Base-by-base conservation (phyloP, 495 filamentous ascomycete species). In the Penicillium arizonense region DNA sequence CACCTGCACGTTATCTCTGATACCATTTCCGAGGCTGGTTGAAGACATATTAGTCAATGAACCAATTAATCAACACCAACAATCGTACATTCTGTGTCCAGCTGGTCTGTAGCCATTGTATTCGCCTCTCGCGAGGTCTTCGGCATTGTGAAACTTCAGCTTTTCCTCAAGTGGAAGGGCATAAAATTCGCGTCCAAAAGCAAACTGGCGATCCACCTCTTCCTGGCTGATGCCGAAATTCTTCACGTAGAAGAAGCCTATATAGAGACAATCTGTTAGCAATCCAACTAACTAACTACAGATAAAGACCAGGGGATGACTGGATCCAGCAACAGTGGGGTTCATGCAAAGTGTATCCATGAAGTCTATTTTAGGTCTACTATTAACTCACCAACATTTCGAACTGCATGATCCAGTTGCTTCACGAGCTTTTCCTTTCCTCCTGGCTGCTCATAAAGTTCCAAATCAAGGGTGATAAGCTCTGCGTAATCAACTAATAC, bases 391-490 rank as follows among this genome's bases (percentile, higher is more conserved):
- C 79, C 80, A 35, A 82, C 75, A 37, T 81, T 63, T 18, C 74
- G 71, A 3, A 83, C 77, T 2, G 82, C 82, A 58, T 85, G 77
- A n/a, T 81, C 72, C 2, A 85, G 70, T 54, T 80, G 78, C 39
- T 76, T 73, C 1, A 80, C 81, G 5, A 85, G 65, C 36, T 74
- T 56, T 53, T 82, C 64, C 58, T 82, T 82, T 4, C 79, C 80
- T 18, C 77, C 79, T 0, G 76, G 75, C 37, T 76, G 59, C 24
- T 78, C 73, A 49, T 76, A 82, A 6, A 65, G 66, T 32, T 69
- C 68, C 0, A 85, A 67, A 52, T 85, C 81, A 11, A 85, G 69
- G 9, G 76, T 82, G 21, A 80, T 63, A 5, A 85, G 72, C 16
- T 85, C 80, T 16, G 81, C 79, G 79, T 78, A 83, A 38, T 73